A percentile compares a stretch with the other conserved stretches of the same genome.
These are phyloP conservation scores for Zhuliangozyma parablackwelliae DNA, from an alignment of 1,139 yeast species.

Conservation along the genomic window DNA sequence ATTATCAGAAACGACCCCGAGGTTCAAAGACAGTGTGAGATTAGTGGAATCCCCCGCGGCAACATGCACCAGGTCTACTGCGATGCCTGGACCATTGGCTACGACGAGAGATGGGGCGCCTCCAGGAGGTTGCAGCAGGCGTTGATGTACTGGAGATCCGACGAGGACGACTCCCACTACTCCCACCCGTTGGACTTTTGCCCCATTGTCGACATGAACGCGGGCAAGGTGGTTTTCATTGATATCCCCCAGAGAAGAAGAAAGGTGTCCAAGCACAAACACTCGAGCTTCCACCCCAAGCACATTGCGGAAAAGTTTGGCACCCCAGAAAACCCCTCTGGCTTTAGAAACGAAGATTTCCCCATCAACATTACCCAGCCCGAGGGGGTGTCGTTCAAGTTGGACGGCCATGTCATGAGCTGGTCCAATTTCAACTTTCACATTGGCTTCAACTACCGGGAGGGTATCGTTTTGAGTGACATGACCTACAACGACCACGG, in stretches of 20 bases:
- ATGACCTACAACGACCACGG: conserved; percentile 72
- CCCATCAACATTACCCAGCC: conserved; percentile 74
- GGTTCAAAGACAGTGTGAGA: conserved; percentile 68
- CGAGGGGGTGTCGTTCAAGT: conserved; percentile 71
- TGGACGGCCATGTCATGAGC: conserved; percentile 63
- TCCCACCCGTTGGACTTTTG: conserved; percentile 82
- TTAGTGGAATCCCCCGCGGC: conserved; percentile 60
- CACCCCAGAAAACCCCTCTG: conserved; percentile 42
- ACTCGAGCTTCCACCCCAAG: conserved; percentile 64
- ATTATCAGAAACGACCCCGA: conserved; percentile 63
- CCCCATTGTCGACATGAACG: conserved; percentile 75
- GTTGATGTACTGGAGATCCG: conserved; percentile 70
- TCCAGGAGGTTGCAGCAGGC: conserved; percentile 77
- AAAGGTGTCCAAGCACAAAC: conserved; percentile 62
- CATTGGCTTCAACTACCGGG: conserved; percentile 80
- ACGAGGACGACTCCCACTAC: conserved; percentile 77
- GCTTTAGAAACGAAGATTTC: conserved; percentile 55
- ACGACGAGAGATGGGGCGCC: conserved; percentile 80
- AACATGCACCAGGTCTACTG: conserved; percentile 73
- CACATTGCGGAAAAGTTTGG: conserved; percentile 60
- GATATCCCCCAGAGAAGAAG: conserved; percentile 75
- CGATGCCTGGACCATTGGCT: conserved; percentile 85
- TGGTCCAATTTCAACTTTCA: conserved; percentile 79
- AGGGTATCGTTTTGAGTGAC: conserved; percentile 76
- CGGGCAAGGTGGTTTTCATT: conserved; percentile 61